Base-by-base conservation (phyloP, 345 rosid genomes). In the Linum usitatissimum region DNA sequence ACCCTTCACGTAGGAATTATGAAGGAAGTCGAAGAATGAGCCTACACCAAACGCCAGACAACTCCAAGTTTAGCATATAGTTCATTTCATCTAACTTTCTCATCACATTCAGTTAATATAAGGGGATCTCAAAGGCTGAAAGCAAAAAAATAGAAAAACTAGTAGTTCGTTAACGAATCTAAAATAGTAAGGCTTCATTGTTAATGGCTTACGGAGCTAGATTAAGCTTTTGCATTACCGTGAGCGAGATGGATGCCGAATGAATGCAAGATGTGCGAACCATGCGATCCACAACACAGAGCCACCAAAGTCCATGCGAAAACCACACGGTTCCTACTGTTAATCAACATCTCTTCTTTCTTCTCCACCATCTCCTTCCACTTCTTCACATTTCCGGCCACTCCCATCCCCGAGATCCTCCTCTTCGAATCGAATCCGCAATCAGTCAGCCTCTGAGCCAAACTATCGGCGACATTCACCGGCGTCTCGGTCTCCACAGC, bases 281-380 rank as follows among this genome's bases (percentile, higher is more conserved):
- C 81, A 36, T 92, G 98, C 36, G 97, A 82, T 30, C 99, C 97
- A 66, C 99, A 89, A 73, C 96, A 93, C 70, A 93, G 57, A 30
- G 99, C 96, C 75, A 87, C 99, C 76, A 89, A 73, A 42, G 90
- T 89, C 99, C 99, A 89, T 9, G 99, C 94, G 69, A 92, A 81
- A 9, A 88, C 85, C 65, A 89, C 96, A 9, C 96, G 84, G 17
- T 87, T 85, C 77, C 91, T 82, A n/a, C 88, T 87, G 83, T 80
- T 79, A 30, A 73, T 65, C 2, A 89, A 71, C 82, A 85, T 59
- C 19, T 89, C 91, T 72, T 92, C 97, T 73, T 89, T 89, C 83
- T 80, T 87, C 74, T 66, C 69, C 57, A 70, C 80, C 89, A 80
- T 83, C 39, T 81, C 96, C 70, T 79, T 76, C 97, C 99, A 92